Base-by-base conservation (phyloP, 306 rosid genomes). In the Cicer judaicum region DNA sequence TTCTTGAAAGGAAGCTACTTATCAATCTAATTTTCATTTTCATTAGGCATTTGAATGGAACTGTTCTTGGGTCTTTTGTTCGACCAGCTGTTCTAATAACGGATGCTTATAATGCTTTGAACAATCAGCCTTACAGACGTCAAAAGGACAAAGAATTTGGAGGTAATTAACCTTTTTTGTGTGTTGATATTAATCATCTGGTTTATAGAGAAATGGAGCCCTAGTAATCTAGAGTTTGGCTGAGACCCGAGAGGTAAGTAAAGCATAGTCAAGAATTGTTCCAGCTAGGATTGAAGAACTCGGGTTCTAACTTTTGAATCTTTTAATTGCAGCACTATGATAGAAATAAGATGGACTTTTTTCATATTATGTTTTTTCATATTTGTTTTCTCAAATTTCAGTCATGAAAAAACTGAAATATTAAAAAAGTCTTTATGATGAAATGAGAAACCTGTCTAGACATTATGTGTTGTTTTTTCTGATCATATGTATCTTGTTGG, bases 21-120 rank as follows among this genome's bases (percentile, higher is more conserved):
- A 80, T 75, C 79, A 63, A 57, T 80, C 50, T 80, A 82, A 62
- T 77, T 86, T 82, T 78, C 68, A 62, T 77, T 86, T 82, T 78
- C 64, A 43, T 87, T 83, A 92, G 99, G 93, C 99, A 94, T 92
- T 84, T 94, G 82, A 94, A 91, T 70, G 97, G 97, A 84, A 94
- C 92, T 73, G 90, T 80, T 85, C 90, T 89, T 59, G 85, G 93
- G 74, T 85, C 96, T 72, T 90, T 87, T 80, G 95, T 92, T 73
- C 90, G 97, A 43, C 97, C 97, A 46, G 99, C 99, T 74, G 97
- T 94, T 78, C 84, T 94, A 46, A 94, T 94, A 76, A 94, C 99
- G 6, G 99, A 94, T 90, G 97, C 99, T 14, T 94, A 90, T 82
- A 94, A 94, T 80, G 99, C 99, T 87, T 71, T 94, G 85, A 94